These are phyloP conservation scores for Wallacemonas sp. DNA, from an alignment of 208 protist genomes.

Conservation along the genomic window DNA sequence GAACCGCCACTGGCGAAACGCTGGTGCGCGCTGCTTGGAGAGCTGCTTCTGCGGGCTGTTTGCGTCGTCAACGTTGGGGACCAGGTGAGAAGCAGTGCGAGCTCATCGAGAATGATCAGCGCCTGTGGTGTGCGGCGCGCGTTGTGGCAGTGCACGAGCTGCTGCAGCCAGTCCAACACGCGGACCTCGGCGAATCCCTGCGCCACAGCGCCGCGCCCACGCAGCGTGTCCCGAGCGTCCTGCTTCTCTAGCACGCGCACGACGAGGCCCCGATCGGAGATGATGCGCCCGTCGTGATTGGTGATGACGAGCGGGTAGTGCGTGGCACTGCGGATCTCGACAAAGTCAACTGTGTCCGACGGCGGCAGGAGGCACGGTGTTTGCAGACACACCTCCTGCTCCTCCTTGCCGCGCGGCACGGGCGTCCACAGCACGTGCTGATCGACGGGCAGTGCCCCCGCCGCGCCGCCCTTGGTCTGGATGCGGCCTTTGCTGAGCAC, in stretches of 20 bases:
- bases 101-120: conserved; percentile 58
- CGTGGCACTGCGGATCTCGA: conserved; percentile 65
- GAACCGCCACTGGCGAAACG: not conserved
- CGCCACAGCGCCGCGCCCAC: not conserved
- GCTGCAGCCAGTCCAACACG: conserved; percentile 60
- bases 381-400: conserved; percentile 52
- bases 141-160: conserved; percentile 46
- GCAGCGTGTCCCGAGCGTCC: not conserved
- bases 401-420: conserved; percentile 27
- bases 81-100: conserved; percentile 47
- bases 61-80: not conserved
- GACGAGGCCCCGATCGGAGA: conserved; percentile 42
- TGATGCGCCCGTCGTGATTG: conserved; percentile 19
- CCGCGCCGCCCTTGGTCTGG: conserved; percentile 1
- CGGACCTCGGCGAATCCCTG: conserved; percentile 32
- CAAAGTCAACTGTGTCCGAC: conserved; percentile 56
- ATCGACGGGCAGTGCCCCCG: not conserved
- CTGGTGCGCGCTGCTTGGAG: too few relatives aligned
- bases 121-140: conserved; percentile 27
- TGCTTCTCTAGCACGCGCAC: conserved; percentile 49
- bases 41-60: too few relatives aligned
- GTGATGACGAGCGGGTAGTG: conserved; percentile 64
- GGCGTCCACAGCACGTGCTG: not conserved
- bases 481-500: conserved; percentile 38
- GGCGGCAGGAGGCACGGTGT: conserved; percentile 81